These are phyloP conservation scores for Chaetomium tenue DNA, from an alignment of 495 filamentous ascomycete species.

Conservation along the genomic window DNA sequence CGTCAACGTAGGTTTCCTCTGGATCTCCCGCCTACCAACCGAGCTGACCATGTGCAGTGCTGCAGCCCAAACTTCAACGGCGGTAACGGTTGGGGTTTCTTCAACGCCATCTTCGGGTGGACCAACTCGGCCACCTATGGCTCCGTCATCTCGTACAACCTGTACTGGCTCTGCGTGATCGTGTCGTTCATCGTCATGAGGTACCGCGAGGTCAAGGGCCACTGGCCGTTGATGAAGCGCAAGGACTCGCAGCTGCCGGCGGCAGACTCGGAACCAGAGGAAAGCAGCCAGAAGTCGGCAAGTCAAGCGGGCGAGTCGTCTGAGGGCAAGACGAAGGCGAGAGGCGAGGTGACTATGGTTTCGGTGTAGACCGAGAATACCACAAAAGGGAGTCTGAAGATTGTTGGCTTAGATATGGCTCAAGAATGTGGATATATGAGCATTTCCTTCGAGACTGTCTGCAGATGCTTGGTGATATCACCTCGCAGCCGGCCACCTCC, in stretches of 20 bases:
- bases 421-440: neutral
- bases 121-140: slow-evolving; percentile 84
- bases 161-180: slow-evolving; percentile 78
- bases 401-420: neutral
- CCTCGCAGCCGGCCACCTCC: neutral
- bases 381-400: neutral
- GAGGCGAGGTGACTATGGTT: neutral
- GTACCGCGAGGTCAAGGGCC: slow-evolving; percentile 66
- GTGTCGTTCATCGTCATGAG: slow-evolving; percentile 59
- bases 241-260: slow-evolving; percentile 5
- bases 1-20: slow-evolving; percentile 63
- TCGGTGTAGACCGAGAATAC: neutral
- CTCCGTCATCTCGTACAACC: slow-evolving; percentile 80
- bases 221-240: slow-evolving; percentile 56
- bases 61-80: slow-evolving; percentile 70
- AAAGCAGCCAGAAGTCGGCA: neutral
- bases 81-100: slow-evolving; percentile 85
- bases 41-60: slow-evolving; percentile 50
- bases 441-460: neutral
- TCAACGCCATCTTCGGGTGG: slow-evolving; percentile 84
- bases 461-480: neutral
- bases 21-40: neutral
- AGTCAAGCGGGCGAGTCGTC: neutral
- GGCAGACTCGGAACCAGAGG: neutral
- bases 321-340: neutral